Percentiles rank a stretch among this genome's conserved stretches.
These are phyloP conservation scores for Sporothrix mexicana DNA, from an alignment of 2,329 filamentous ascomycete species.

Conservation along the genomic window DNA sequence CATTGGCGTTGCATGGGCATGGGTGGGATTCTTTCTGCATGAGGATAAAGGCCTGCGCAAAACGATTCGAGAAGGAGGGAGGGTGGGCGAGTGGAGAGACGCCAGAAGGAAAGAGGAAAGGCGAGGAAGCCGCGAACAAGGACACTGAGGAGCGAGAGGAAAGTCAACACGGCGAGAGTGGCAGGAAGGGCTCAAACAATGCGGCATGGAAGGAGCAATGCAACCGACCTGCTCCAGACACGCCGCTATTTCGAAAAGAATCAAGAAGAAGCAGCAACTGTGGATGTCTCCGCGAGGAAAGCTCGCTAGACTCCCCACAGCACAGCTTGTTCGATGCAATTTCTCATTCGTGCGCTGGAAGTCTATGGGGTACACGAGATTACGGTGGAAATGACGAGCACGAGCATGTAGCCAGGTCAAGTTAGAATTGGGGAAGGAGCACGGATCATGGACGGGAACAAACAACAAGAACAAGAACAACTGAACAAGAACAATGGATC, in stretches of 20 bases:
- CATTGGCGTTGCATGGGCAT: slow-evolving; percentile 5
- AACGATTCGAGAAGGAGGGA: background rate
- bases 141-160: background rate
- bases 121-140: slow-evolving; percentile 13
- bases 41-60: background rate
- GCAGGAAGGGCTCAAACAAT: slow-evolving; percentile 3
- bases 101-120: background rate
- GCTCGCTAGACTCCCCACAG: slow-evolving; percentile 9
- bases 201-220: slow-evolving; percentile 1
- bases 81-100: background rate
- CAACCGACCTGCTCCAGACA: slow-evolving; percentile 1
- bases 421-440: background rate
- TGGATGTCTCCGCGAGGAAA: background rate
- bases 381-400: slow-evolving; percentile 29
- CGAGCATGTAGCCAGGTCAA: background rate
- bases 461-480: no score
- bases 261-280: background rate
- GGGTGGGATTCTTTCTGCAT: slow-evolving; percentile 6
- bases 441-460: no score
- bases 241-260: background rate
- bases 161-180: background rate
- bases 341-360: background rate
- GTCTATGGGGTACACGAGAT: background rate
- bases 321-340: slow-evolving; percentile 18
- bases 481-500: no score